Evolutionary conservation across 73 alveolate species (phyloP), one percentile per base, ranked within the genome.

Genomic region (Tetrahymena thermophila): DNA sequence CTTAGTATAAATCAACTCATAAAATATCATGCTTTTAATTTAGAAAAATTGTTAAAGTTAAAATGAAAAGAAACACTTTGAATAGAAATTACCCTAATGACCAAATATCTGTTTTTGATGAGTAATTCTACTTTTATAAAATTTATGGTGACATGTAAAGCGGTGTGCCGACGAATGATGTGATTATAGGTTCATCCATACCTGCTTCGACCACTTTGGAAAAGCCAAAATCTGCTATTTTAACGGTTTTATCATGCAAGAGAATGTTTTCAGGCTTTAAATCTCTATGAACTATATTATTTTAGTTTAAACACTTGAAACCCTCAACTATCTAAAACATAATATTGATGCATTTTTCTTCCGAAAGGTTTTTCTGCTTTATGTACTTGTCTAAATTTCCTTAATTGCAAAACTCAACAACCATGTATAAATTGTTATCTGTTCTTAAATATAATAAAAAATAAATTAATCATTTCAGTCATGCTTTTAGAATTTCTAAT

Each of bases 81-180:
- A 71, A n/a, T 23, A 93, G 34, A 93, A 94, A 94, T 38, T 94
- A 84, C 89, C 99, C 99, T 85, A 98, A 94, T 25, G 99, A 97
- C 99, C 99, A 98, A 97, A 98, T 96, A 94, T 98, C 99, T 34
- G 98, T 98, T 93, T 98, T 97, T 35, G 95, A 95, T 50, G 98
- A 93, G 95, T 98, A 98, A 85, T 97, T 43, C 94, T 97, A 96
- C 94, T 96, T 93, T 85, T 96, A 93, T 57, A 98, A 96, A 37
- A 98, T 96, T 94, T 98, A 98, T 15, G 99, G 99, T 25, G 99
- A 98, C 98, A 98, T 97, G 95, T 98, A 98, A 15, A 97, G 96
- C 0, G 99, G 99, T 10, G 99, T 98, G 15, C 99, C 99, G 16
- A 97, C 98, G 44, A 97, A 93, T 9, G 99, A 97, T 38, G 94